Conservation (phyloP, 2,329 filamentous ascomycete genomes). For the Kalaharituber pfeilii region DNA sequence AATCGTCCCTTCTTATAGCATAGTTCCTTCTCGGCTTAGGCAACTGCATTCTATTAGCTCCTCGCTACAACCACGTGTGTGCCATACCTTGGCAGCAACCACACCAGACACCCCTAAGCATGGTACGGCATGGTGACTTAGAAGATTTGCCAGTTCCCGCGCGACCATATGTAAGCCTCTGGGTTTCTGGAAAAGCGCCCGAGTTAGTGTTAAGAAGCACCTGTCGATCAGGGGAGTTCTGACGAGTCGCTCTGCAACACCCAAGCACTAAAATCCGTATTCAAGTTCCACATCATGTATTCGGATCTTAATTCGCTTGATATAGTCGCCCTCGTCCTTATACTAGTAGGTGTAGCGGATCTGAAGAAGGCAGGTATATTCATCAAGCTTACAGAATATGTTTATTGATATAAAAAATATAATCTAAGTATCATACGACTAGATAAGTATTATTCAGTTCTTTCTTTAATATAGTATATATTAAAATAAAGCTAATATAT, state of each 20-base stretch:
- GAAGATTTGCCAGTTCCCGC: conserved; percentile 98
- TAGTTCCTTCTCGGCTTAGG: too few relatives aligned
- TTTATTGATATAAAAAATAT: too few relatives aligned
- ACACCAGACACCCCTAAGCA: too few relatives aligned
- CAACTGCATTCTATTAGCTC: too few relatives aligned
- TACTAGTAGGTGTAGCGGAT: conserved; percentile 99
- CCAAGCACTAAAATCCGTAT: conserved; percentile 96
- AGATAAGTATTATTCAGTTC: too few relatives aligned
- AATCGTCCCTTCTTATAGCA: too few relatives aligned
- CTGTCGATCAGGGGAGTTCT: conserved; percentile 92
- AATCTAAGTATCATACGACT: too few relatives aligned
- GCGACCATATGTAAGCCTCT: conserved; percentile 92
- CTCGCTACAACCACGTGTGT: too few relatives aligned
- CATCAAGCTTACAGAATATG: conserved; percentile 49
- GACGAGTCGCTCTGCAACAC: conserved; percentile 88
- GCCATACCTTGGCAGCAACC: too few relatives aligned
- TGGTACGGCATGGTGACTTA: too few relatives aligned
- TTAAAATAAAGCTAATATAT: too few relatives aligned
- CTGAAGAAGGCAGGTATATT: conserved; percentile 86
- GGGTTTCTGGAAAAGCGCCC: conserved; percentile 83
- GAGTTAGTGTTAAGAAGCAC: conserved; percentile 93
- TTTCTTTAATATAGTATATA: too few relatives aligned
- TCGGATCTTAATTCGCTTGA: conserved; percentile 70
- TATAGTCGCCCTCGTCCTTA: conserved; percentile 53
- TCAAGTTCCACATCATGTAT: conserved; percentile 94